Evolutionary conservation across 208 protist species (phyloP), one percentile per base, ranked within the genome.

Genomic region (Trypanosoma melophagium): DNA sequence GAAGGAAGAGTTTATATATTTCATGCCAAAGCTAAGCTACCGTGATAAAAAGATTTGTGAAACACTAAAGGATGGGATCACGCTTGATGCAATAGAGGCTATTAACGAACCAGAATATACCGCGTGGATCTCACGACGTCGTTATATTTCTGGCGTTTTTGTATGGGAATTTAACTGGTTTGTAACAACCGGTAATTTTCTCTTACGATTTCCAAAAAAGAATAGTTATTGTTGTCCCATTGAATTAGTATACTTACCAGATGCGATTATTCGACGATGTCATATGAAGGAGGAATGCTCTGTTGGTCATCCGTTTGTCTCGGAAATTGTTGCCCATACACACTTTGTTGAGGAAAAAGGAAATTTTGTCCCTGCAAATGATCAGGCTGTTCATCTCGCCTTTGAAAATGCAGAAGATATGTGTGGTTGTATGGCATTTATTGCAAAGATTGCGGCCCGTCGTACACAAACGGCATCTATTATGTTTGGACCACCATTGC

Each of bases 151-250:
- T 25, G 31, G 31, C 24, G 35, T 67, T 45, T 12, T 59, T 50
- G 62, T 67, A 10, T 67, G 62, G 62, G 62, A 67, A 50, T 59
- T 67, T 47, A 67, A 59, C 47, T 67, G 49, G 49, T 59, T 67
- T 50, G 17, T 59, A 22, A 67, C 62, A 3, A 67, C 51, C 41
- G 62, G 51, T 17, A 67, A 67, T 50, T 54, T 50, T 51, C 52
- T 67, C 21, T 19, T 67, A 31, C 28, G 62, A 1, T 67, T 67
- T 59, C 38, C 50, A 14, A 16, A 31, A 9, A 67, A 59, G 22
- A 45, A 59, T 25, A 13, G 7, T 17, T 58, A 10, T 13, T 67
- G 52, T 59, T 17, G 19, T 50, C 62, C 62, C 10, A 59, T 50
- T 13, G 51, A 67, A 49, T 25, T 59, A 21, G 35, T 67, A 4